A percentile compares a stretch with the other conserved stretches of the same genome.
These are phyloP conservation scores for Leccinum uliginosum DNA, from an alignment of 768 basidiomycete genomes.

Conservation along the genomic window DNA sequence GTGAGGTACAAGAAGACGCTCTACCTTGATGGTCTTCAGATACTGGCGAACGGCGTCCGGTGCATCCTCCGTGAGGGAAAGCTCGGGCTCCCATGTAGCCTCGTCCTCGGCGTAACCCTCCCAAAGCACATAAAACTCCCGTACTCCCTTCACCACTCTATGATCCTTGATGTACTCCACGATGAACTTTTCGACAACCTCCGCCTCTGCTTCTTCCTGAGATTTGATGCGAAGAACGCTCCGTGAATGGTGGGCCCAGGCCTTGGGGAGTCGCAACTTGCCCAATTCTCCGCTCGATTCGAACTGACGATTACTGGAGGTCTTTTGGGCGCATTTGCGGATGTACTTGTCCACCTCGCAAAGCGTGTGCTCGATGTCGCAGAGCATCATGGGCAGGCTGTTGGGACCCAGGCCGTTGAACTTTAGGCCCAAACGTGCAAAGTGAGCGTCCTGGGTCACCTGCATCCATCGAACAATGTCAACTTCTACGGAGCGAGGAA, in stretches of 20 bases:
- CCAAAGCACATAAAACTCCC: conserved; percentile 53
- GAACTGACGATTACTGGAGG: conserved; percentile 35
- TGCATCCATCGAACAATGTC: conserved; percentile 64
- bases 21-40: conserved; percentile 15
- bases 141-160: conserved; percentile 31
- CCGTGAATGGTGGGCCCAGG: conserved; percentile 52
- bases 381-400: conserved; percentile 51
- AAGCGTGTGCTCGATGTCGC: conserved; percentile 73
- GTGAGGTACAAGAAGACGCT: not conserved
- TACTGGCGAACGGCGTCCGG: conserved; percentile 43
- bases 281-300: conserved; percentile 24
- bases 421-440: conserved; percentile 50
- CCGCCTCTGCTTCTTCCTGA: conserved; percentile 28
- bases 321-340: conserved; percentile 34
- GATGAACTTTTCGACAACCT: conserved; percentile 39
- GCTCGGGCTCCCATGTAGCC: conserved; percentile 58
- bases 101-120: conserved; percentile 46
- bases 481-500: conserved; percentile 43
- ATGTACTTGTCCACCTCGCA: conserved; percentile 81
- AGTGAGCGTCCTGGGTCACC: conserved; percentile 55
- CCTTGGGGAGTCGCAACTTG: conserved; percentile 40
- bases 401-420: conserved; percentile 50
- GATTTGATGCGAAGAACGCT: conserved; percentile 38
- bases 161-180: conserved; percentile 38
- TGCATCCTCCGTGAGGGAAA: conserved; percentile 44